Percentiles rank a stretch among this genome's conserved stretches.
These are phyloP conservation scores for Evansstolkia leycettana DNA, from an alignment of 495 filamentous ascomycete genomes.

Conservation along the genomic window DNA sequence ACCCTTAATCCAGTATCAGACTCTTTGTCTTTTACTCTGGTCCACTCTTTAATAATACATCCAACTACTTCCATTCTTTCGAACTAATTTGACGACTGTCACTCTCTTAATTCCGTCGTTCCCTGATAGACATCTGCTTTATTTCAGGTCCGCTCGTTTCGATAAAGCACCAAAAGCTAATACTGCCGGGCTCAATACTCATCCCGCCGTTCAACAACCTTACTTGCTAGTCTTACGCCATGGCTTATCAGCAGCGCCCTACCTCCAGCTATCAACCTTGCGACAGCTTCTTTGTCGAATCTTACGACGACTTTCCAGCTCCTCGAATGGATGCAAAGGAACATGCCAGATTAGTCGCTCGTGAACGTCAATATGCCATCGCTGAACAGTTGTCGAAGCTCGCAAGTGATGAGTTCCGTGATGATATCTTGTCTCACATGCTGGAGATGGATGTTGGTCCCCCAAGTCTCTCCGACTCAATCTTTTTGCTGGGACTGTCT, in stretches of 20 bases:
- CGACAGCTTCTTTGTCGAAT: constrained; percentile 82
- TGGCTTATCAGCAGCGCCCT: constrained; percentile 54
- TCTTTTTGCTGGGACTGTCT: constrained; percentile 1
- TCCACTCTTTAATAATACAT: constrained; percentile 29
- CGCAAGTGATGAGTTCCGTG: constrained; percentile 78
- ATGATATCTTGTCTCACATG: constrained; percentile 89
- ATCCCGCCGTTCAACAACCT: background rate
- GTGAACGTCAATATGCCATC: constrained; percentile 69
- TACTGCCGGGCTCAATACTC: too few relatives aligned
- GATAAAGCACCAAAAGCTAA: too few relatives aligned
- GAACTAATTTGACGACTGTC: constrained; percentile 38
- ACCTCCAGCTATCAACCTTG: constrained; percentile 45
- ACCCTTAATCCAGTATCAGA: constrained; percentile 22
- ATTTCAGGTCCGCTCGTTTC: constrained; percentile 21
- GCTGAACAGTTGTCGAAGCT: constrained; percentile 75
- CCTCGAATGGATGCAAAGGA: constrained; percentile 39
- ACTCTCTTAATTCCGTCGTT: constrained; percentile 43
- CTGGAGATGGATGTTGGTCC: constrained; percentile 81
- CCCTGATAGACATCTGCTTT: constrained; percentile 18
- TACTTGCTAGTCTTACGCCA: constrained; percentile 31
- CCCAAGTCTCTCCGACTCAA: background rate
- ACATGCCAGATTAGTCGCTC: constrained; percentile 58
- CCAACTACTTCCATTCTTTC: constrained; percentile 48
- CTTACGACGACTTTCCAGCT: constrained; percentile 47
- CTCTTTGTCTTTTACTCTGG: constrained; percentile 28